Evolutionary conservation across 1,284 basidiomycete species (phyloP), one percentile per base, ranked within the genome.

Genomic region (Cryptococcus maquisensis): DNA sequence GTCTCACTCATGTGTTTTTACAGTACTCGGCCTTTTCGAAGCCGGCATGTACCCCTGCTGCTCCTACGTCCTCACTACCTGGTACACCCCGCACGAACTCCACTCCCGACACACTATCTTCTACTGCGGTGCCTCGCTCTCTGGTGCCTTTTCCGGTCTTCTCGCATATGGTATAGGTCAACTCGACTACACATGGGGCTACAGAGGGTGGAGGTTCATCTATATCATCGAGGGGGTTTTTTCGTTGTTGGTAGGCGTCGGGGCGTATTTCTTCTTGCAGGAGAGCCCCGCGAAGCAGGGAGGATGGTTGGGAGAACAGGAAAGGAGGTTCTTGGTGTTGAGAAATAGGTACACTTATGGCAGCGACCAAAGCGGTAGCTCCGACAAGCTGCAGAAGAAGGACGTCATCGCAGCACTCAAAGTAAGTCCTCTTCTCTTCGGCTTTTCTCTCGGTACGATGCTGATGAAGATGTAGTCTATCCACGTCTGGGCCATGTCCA

Each of bases 161-260:
- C 58, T 71, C 1, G 67, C 66, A 1, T 71, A 61, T 47, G 67
- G 56, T 16, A 67, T 71, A 48, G 66, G 61, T 24, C 63, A 68
- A 24, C 55, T 66, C 24, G 58, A 67, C 46, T 61, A 62, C 26
- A 49, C 52, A 2, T 57, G 60, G 28, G 65, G 65, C n/a, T 61
- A 53, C 40, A 48, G 54, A 13, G 63, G 63, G 5, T 71, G 69
- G 69, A 56, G 61, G 8, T 66, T 52, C 53, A 66, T 69, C 50
- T 69, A 60, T 47, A 51, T 60, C 13, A 56, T 61, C 35, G 57
- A 65, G 54, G 63, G 63, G 35, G 41, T 56, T 15, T 51, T 65
- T 46, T 53, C 61, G 10, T 44, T 58, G 18, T 24, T 58, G 21
- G 55, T 65, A 16, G 63, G 47, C 12, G 26, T 63, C 6, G 32